These are phyloP conservation scores for Cercospora janseana DNA, from an alignment of 2,329 filamentous ascomycete species.

Conservation along the genomic window DNA sequence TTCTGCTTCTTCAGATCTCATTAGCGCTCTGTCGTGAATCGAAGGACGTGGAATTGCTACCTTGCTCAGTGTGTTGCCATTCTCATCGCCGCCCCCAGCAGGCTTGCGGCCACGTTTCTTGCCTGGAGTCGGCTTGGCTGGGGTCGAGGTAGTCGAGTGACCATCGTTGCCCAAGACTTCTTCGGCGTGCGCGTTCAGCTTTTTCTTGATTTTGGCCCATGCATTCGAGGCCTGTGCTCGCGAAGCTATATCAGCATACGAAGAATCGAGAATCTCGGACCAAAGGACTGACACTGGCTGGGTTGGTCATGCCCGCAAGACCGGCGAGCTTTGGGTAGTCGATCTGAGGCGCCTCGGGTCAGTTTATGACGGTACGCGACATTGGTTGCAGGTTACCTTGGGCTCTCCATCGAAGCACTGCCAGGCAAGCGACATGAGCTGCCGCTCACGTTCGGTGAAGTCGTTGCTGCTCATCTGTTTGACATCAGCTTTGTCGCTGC, in stretches of 20 bases:
- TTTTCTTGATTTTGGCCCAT: slow-evolving; percentile 37
- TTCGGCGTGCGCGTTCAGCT: slow-evolving; percentile 27
- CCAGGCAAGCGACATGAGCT: slow-evolving; percentile 31
- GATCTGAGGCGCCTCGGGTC: slow-evolving; percentile 20
- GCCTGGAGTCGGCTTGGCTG: slow-evolving; percentile 23
- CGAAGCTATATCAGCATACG: neutral
- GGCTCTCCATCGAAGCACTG: slow-evolving; percentile 33
- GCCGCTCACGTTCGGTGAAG: slow-evolving; percentile 30
- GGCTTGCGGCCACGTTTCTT: slow-evolving; percentile 26
- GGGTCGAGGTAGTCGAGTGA: slow-evolving; percentile 10
- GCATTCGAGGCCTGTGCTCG: slow-evolving; percentile 32
- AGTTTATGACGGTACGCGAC: slow-evolving; percentile 26
- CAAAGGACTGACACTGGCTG: slow-evolving; percentile 18
- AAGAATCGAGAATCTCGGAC: too few species aligned
- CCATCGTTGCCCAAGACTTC: slow-evolving; percentile 9
- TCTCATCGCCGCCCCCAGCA: slow-evolving; percentile 21
- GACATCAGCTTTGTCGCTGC: neutral
- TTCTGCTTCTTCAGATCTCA: slow-evolving; percentile 27
- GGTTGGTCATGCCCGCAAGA: slow-evolving; percentile 28
- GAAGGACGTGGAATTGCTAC: neutral
- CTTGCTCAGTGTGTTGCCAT: slow-evolving; percentile 28
- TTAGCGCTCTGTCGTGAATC: neutral
- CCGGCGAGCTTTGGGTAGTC: slow-evolving; percentile 29
- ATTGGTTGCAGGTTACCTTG: slow-evolving; percentile 41
- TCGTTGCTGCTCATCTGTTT: slow-evolving; percentile 16